Evolutionary conservation across 495 filamentous ascomycete species (phyloP).

Genomic region (Penicillium daleae): DNA sequence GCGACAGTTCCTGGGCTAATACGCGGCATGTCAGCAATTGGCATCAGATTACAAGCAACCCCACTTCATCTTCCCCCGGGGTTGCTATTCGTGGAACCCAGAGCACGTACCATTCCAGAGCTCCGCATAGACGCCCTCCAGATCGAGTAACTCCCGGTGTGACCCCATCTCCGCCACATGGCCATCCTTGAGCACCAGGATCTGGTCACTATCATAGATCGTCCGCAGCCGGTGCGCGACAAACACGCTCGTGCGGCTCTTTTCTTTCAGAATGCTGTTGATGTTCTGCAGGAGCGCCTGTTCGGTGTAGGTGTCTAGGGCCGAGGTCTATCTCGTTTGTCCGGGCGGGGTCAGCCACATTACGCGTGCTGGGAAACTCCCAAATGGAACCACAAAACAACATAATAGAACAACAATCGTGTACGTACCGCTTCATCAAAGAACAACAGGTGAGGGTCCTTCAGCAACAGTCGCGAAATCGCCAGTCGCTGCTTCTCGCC

Average conservation of each 20-base stretch:
- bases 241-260: slow-evolving; percentile 87
- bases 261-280: slow-evolving; percentile 89
- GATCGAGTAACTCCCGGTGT: slow-evolving; percentile 80
- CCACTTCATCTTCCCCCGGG: background rate
- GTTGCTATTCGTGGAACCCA: background rate
- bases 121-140: slow-evolving; percentile 80
- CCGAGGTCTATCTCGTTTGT: slow-evolving; percentile 65
- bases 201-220: slow-evolving; percentile 91
- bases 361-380: background rate
- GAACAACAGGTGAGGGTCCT: slow-evolving; percentile 91
- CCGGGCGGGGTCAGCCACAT: slow-evolving; percentile 1
- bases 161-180: slow-evolving; percentile 83
- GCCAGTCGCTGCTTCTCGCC: slow-evolving; percentile 96
- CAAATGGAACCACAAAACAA: background rate
- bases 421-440: slow-evolving; percentile 86
- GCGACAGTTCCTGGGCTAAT: slow-evolving; percentile 52
- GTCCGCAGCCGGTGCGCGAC: slow-evolving; percentile 91
- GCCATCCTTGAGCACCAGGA: slow-evolving; percentile 87
- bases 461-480: slow-evolving; percentile 82
- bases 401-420: background rate
- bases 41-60: background rate
- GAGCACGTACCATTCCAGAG: slow-evolving; percentile 79
- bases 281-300: slow-evolving; percentile 90
- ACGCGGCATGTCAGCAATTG: slow-evolving; percentile 7
- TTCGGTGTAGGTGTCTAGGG: slow-evolving; percentile 94